Percentiles rank a stretch among this genome's conserved stretches.
Conservation (phyloP, 1,284 basidiomycete genomes). For the Schizopora paradoxa region DNA sequence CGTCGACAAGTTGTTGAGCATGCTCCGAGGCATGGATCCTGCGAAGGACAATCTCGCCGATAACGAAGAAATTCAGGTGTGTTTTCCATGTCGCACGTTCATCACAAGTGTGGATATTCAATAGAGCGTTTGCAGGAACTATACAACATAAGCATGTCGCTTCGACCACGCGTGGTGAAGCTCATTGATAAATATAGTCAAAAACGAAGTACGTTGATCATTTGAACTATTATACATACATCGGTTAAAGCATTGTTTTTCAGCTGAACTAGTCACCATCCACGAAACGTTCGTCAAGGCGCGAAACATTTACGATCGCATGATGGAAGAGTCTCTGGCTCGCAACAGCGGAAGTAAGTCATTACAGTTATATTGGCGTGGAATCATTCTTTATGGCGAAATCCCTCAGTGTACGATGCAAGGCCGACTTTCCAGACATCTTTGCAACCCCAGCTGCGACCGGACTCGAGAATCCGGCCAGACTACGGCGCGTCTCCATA, state of each 20-base stretch:
- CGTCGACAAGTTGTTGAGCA: constrained; percentile 82
- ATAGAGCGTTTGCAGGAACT: constrained; percentile 68
- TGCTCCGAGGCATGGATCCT: constrained; percentile 76
- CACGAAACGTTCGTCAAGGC: constrained; percentile 86
- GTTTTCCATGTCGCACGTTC: constrained; percentile 9
- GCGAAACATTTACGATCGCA: constrained; percentile 76
- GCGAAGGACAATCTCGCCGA: constrained; percentile 84
- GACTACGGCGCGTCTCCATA: constrained; percentile 25
- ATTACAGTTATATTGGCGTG: constrained; percentile 9
- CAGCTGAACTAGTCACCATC: constrained; percentile 84
- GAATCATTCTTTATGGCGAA: constrained; percentile 3
- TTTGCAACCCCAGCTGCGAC: constrained; percentile 19
- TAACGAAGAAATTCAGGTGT: constrained; percentile 89
- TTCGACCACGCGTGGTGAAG: constrained; percentile 93
- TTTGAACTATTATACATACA: not conserved
- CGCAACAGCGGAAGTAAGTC: constrained; percentile 57
- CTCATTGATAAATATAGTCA: constrained; percentile 98
- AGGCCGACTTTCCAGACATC: constrained; percentile 15
- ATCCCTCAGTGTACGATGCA: constrained; percentile 17
- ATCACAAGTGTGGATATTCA: not conserved
- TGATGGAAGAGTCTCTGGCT: constrained; percentile 88
- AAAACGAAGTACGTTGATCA: constrained; percentile 60
- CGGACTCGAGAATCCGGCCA: constrained; percentile 20
- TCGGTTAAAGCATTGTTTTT: constrained; percentile 8
- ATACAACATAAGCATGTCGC: constrained; percentile 83